Evolutionary conservation across 2,329 filamentous ascomycete genomes (phyloP), one percentile per base, ranked within the genome.

Genomic region (Ceratocystiopsis brevicomis): DNA sequence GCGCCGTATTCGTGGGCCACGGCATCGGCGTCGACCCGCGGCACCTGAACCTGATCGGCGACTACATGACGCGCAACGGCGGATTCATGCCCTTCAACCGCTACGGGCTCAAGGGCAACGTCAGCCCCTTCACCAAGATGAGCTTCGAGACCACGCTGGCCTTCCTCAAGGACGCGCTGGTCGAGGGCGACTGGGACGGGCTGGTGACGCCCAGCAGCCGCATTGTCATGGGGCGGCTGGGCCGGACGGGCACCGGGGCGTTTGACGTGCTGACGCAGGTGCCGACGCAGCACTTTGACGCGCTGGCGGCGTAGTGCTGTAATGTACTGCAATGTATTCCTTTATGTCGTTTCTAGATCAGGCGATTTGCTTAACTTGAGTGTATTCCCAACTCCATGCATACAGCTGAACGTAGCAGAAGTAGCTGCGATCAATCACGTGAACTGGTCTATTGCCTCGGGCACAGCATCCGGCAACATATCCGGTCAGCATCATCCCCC

Each of bases 41-140:
- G 43, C 92, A 98, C 64, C 64, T 98, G 51, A 95, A 90, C 62
- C 71, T 98, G 51, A 96, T 98, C 53, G 88, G 82, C 39, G 90
- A 98, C 59, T 85, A 85, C 59, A 98, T 98, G 90, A 98, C 90
- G n/a, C 74, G 88, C 43, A 79, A 78, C 47, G 90, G 90, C 51
- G 78, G 76, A 2, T 98, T 92, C 64, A 81, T 78, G 40, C 79
- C 90, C 1, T 98, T 98, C 65, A 94, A 84, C 62, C 81, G 90
- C 40, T 92, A 83, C 56, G 90, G 88, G 1, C 67, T 98, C 47
- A 78, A 76, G 56, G 78, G 82, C 50, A 87, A 84, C 54, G 79
- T 88, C 25, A 87, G 79, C 51, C 86, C 90, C 0, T 88, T 98
- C 53, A 88, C 90, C 62, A 96, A 96, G 71, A 96, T 96, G 88